Conservation (phyloP, 2,329 filamentous ascomycete genomes). For the Trichoderma polysporum region DNA sequence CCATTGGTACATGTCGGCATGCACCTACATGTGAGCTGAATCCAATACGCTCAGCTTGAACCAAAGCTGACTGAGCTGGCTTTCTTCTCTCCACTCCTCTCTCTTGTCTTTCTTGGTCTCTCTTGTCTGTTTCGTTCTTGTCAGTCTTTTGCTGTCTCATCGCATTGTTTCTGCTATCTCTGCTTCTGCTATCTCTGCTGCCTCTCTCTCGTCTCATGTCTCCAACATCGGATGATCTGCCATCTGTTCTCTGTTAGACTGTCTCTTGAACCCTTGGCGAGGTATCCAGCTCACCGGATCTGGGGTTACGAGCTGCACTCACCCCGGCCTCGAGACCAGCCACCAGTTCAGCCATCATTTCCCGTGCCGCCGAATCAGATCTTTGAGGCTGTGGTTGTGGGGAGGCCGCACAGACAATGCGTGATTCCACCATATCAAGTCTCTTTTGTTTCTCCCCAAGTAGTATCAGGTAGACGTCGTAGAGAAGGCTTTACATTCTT, state of each 20-base stretch:
- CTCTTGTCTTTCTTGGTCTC: background rate
- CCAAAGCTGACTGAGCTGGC: background rate
- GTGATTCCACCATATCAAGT: background rate
- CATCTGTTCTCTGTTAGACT: background rate
- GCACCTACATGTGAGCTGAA: background rate
- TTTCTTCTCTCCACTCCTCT: background rate
- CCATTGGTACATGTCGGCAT: background rate
- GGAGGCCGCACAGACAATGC: background rate
- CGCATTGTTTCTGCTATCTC: background rate
- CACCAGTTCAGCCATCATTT: background rate
- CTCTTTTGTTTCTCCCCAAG: background rate
- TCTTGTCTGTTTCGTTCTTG: background rate
- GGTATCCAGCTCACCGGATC: constrained; percentile 1
- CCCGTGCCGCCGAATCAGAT: background rate
- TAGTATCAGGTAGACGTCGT: background rate
- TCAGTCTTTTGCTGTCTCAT: background rate
- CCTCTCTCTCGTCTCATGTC: background rate
- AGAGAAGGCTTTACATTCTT: background rate
- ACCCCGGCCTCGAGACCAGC: background rate
- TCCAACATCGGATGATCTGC: background rate
- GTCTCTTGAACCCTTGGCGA: background rate
- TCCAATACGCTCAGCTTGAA: background rate
- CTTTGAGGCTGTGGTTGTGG: background rate
- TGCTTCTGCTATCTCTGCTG: background rate
- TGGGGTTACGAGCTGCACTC: background rate